Percentiles rank a stretch among this genome's conserved stretches.
Conservation (phyloP, 208 protist genomes). For the Leptomonas seymouri region DNA sequence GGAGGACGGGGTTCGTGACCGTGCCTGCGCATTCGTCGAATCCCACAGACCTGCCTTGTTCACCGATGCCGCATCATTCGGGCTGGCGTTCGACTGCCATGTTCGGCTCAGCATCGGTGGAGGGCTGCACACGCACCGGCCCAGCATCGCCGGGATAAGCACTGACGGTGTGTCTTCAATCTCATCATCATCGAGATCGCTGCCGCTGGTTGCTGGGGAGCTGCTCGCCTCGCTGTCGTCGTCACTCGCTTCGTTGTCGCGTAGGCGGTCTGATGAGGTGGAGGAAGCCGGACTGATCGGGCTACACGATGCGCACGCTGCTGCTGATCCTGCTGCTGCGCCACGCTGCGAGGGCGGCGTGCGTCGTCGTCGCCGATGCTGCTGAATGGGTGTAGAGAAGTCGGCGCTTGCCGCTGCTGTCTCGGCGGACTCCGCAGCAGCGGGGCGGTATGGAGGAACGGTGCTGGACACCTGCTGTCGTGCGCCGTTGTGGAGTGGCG, state of each 20-base stretch:
- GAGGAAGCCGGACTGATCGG: constrained; percentile 10
- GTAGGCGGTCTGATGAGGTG: constrained; percentile 1
- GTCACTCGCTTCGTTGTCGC: neutral
- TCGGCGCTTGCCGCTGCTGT: neutral
- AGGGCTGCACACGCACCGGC: constrained; percentile 24
- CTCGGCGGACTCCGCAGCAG: neutral
- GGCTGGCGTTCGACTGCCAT: neutral
- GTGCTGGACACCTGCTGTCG: neutral
- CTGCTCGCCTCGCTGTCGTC: neutral
- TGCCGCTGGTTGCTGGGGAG: neutral
- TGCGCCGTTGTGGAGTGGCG: neutral
- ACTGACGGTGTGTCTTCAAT: constrained; percentile 24
- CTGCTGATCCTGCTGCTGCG: neutral
- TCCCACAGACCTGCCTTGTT: neutral
- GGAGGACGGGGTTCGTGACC: neutral
- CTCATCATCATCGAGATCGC: neutral
- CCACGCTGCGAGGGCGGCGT: neutral
- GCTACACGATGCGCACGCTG: constrained; percentile 5
- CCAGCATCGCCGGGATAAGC: constrained; percentile 26
- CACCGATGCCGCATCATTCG: neutral
- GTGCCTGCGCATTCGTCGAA: too few species aligned
- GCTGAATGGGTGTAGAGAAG: constrained; percentile 15
- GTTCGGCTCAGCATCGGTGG: constrained; percentile 25
- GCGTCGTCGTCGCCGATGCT: constrained; percentile 4
- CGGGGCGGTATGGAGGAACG: neutral